Percentiles rank a stretch among this genome's conserved stretches.
Conservation (phyloP, 2,329 filamentous ascomycete species). For the Ceratocystiopsis sp. region DNA sequence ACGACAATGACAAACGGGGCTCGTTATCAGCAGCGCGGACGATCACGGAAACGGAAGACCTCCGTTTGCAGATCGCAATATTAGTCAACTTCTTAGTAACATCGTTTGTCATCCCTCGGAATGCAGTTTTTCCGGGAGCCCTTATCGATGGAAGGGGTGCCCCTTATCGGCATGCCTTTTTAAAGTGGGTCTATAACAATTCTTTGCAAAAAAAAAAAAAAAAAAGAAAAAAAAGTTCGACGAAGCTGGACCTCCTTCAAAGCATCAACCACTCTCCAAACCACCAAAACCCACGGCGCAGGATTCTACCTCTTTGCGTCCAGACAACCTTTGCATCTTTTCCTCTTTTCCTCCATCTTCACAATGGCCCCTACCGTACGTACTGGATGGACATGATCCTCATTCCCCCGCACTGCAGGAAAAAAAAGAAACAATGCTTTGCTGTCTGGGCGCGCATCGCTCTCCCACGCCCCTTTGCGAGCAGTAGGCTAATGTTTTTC, state of each 20-base stretch:
- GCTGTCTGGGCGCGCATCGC: conserved; percentile 72
- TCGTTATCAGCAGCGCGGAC: too few relatives aligned
- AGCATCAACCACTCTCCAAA: conserved; percentile 3
- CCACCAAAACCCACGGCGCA: conserved; percentile 38
- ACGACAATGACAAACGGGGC: too few relatives aligned
- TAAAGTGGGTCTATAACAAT: too few relatives aligned
- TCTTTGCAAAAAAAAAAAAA: background rate
- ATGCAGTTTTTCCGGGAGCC: too few relatives aligned
- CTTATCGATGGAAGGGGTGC: too few relatives aligned
- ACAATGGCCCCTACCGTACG: conserved; percentile 88
- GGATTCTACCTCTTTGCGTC: conserved; percentile 61
- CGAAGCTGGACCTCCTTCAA: conserved; percentile 1
- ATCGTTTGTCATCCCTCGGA: too few relatives aligned
- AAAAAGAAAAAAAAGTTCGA: background rate
- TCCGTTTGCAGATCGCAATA: too few relatives aligned
- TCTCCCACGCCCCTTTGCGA: conserved; percentile 16
- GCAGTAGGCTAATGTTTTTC: conserved; percentile 85
- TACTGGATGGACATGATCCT: conserved; percentile 58
- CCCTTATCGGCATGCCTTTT: too few relatives aligned
- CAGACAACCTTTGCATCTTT: conserved; percentile 13
- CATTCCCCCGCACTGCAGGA: background rate
- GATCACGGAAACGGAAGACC: too few relatives aligned
- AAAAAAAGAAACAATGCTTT: conserved; percentile 44
- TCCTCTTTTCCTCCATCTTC: conserved; percentile 13
- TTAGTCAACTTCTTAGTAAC: too few relatives aligned